These are phyloP conservation scores for Casuarina glauca DNA, from an alignment of 306 rosid species.

Conservation along the genomic window DNA sequence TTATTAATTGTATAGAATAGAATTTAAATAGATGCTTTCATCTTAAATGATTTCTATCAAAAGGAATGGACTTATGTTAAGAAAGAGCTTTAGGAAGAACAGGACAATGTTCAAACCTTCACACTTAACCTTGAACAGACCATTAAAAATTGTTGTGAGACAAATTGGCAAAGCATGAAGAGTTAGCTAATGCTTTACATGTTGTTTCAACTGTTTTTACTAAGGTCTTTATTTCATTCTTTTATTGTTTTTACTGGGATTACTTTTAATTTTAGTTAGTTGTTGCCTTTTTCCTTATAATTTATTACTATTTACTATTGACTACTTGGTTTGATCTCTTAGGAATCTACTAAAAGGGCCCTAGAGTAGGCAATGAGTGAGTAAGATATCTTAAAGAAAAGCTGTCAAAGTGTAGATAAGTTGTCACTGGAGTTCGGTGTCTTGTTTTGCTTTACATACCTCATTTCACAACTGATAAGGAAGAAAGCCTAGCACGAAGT, in stretches of 20 bases:
- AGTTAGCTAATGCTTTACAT: conserved; percentile 65
- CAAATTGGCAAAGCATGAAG: conserved; percentile 83
- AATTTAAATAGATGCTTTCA: neutral
- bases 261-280: neutral
- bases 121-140: conserved; percentile 68
- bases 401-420: too few species aligned
- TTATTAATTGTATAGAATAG: neutral
- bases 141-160: conserved; percentile 52
- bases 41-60: conserved; percentile 35
- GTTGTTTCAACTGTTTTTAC: conserved; percentile 76
- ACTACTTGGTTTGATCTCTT: conserved; percentile 22
- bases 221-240: conserved; percentile 51
- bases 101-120: conserved; percentile 61
- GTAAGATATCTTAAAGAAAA: too few species aligned
- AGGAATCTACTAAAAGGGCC: conserved; percentile 21
- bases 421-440: too few species aligned
- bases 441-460: too few species aligned
- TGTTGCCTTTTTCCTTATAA: neutral
- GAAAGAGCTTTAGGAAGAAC: conserved; percentile 81
- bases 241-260: neutral
- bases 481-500: too few species aligned
- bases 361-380: too few species aligned
- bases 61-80: conserved; percentile 95
- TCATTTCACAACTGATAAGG: too few species aligned
- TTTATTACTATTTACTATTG: neutral